A percentile compares a stretch with the other conserved stretches of the same genome.
Evolutionary conservation across 1,284 basidiomycete genomes (phyloP).

Genomic region (Tilletia indica): DNA sequence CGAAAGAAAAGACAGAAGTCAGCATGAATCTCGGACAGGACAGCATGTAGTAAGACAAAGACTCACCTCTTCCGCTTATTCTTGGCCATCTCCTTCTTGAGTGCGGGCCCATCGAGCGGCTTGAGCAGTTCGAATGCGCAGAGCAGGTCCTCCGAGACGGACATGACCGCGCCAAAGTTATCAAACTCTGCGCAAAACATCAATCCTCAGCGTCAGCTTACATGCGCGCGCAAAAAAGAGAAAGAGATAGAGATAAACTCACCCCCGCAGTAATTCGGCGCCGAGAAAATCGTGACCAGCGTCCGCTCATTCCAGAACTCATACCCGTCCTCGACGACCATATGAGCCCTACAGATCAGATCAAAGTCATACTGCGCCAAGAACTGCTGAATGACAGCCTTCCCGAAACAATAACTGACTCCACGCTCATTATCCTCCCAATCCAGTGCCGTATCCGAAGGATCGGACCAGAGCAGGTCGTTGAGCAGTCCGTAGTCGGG

Average conservation of each 20-base stretch:
- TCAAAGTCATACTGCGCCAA: conserved; percentile 85
- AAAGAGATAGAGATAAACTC: conserved; percentile 53
- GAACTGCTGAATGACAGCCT: conserved; percentile 95
- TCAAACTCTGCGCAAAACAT: conserved; percentile 71
- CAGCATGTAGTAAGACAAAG: not conserved
- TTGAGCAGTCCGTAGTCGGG: conserved; percentile 98
- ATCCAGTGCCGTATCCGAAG: conserved; percentile 92
- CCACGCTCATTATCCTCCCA: conserved; percentile 99
- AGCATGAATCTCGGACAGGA: not conserved
- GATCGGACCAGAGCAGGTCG: conserved; percentile 97
- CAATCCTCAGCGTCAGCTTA: not conserved
- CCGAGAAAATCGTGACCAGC: conserved; percentile 96
- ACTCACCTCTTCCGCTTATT: conserved; percentile 81
- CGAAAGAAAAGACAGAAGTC: not conserved
- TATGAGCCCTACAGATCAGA: conserved; percentile 97
- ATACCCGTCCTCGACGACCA: conserved; percentile 96
- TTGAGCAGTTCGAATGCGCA: conserved; percentile 98
- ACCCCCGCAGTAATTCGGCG: conserved; percentile 91
- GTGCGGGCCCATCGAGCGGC: conserved; percentile 86
- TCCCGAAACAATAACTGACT: conserved; percentile 99
- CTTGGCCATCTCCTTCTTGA: conserved; percentile 99
- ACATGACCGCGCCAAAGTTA: conserved; percentile 79
- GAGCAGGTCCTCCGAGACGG: conserved; percentile 92
- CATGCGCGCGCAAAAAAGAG: conserved; percentile 21
- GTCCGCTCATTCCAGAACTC: conserved; percentile 99